Percentiles rank a stretch among this genome's conserved stretches.
phyloP scores from a whole-genome alignment of 129 eudicot species.

The Ambrosia trifida region DNA sequence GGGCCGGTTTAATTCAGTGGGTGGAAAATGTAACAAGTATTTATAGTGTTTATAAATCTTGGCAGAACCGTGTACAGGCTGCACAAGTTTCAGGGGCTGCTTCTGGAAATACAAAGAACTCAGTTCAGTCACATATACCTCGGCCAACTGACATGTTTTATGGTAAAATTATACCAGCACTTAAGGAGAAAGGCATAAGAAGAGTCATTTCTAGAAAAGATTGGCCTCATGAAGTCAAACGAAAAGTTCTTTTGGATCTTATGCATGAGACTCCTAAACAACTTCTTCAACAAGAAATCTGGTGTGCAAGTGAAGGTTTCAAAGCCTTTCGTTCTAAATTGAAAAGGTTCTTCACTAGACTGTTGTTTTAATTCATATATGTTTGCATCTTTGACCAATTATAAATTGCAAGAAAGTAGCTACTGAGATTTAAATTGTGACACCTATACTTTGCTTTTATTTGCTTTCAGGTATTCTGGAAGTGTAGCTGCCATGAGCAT shows the following conservation, averaged over 20 bases:
- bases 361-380: conserved; percentile 11
- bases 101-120: conserved; percentile 53
- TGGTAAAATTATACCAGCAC: conserved; percentile 98
- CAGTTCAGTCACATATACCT: conserved; percentile 73
- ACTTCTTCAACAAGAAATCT: conserved; percentile 93
- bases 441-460: conserved; percentile 13
- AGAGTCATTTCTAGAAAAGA: conserved; percentile 96
- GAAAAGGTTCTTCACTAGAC: conserved; percentile 56
- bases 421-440: conserved; percentile 3
- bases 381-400: conserved; percentile 10
- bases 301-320: conserved; percentile 99
- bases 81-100: conserved; percentile 65
- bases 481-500: conserved; percentile 98
- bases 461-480: conserved; percentile 77
- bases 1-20: conserved; percentile 99
- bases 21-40: conserved; percentile 93
- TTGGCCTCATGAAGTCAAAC: conserved; percentile 99
- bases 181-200: conserved; percentile 95
- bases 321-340: conserved; percentile 85
- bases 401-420: conserved; percentile 2
- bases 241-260: conserved; percentile 90
- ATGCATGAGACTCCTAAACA: conserved; percentile 95
- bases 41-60: conserved; percentile 83
- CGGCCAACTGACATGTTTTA: conserved; percentile 98
- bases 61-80: conserved; percentile 86